phyloP scores from a whole-genome alignment of 176 grass and related monocot genomes.

The Oryza nivara region DNA sequence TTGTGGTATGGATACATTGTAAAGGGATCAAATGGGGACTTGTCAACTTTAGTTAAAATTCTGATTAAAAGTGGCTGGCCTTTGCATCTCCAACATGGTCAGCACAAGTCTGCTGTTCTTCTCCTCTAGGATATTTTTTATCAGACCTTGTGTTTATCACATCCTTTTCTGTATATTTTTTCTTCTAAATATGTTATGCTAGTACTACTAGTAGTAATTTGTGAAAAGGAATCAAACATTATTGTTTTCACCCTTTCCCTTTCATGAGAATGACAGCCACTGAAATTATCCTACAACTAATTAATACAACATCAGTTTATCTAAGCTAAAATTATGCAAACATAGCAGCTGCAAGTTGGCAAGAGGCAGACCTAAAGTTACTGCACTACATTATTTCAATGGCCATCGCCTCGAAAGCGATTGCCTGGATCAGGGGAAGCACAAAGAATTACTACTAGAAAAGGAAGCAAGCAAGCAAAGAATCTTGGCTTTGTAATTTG shows the following conservation, averaged over 20 bases:
- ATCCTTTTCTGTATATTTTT: neutral
- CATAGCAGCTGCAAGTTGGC: slow-evolving; percentile 41
- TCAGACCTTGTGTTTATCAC: neutral
- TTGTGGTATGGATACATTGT: neutral
- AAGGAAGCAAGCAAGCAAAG: slow-evolving; percentile 2
- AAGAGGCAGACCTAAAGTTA: slow-evolving; percentile 1
- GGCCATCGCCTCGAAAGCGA: slow-evolving; percentile 7
- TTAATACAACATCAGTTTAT: neutral
- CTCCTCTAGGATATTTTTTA: neutral
- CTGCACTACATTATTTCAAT: neutral
- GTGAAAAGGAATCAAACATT: neutral
- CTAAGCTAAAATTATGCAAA: slow-evolving; percentile 19
- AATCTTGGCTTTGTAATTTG: slow-evolving; percentile 6
- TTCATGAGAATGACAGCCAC: slow-evolving; percentile 26
- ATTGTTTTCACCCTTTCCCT: neutral
- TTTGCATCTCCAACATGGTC: slow-evolving; percentile 5
- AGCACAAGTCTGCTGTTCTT: neutral
- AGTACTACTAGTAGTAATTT: neutral
- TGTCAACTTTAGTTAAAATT: neutral
- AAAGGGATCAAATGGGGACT: neutral
- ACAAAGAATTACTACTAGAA: neutral
- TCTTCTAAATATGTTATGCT: neutral
- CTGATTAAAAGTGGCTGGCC: neutral
- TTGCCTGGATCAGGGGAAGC: neutral
- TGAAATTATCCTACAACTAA: neutral